Evolutionary conservation across 129 eudicot species (phyloP), one percentile per base, ranked within the genome.

Genomic region (Centaurea solstitialis): DNA sequence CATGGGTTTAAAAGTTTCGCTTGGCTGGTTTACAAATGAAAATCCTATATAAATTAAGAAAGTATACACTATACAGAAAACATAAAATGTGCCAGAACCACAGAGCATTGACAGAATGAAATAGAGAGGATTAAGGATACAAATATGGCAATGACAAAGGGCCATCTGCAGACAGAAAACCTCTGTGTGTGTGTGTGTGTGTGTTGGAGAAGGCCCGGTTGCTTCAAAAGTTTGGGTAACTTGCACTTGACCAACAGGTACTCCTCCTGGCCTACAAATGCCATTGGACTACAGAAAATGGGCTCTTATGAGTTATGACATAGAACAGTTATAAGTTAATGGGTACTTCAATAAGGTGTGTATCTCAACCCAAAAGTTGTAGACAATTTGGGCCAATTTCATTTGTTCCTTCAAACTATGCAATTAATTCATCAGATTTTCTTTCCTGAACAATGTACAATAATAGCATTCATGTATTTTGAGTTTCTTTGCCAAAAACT

Each of bases 291-390:
- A 41, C 12, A 41, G 12, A 41, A 41, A 41, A 9, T 41, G 47
- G 47, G 47, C 47, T 41, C 47, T 7, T 41, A 41, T 7, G 47
- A 41, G 13, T 7, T 41, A 41, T 7, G 47, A 41, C 47, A 41
- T 13, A 41, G 0, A 39, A 11, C 18, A 72, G 37, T 24, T 24
- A 73, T 43, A 18, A 3, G 11, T 13, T 23, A 43, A 73, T 47
- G 35, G 37, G 64, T 33, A 73, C 76, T 41, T 43, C 66, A 24
- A 45, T 15, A 23, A 73, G 77, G 77, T 73, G 40, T 73, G 22
- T 23, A 73, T 1, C 6, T 1, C 2, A 1, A 23, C 23, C 38
- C 45, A 45, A 23, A 43, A 1, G 2, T 45, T 73, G 47, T 73
- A 73, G 21, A 45, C 41, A 74, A 20, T 21, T 22, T 72, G 10